phyloP scores from a whole-genome alignment of 495 filamentous ascomycete genomes.

The Penicillium robsamsonii region DNA sequence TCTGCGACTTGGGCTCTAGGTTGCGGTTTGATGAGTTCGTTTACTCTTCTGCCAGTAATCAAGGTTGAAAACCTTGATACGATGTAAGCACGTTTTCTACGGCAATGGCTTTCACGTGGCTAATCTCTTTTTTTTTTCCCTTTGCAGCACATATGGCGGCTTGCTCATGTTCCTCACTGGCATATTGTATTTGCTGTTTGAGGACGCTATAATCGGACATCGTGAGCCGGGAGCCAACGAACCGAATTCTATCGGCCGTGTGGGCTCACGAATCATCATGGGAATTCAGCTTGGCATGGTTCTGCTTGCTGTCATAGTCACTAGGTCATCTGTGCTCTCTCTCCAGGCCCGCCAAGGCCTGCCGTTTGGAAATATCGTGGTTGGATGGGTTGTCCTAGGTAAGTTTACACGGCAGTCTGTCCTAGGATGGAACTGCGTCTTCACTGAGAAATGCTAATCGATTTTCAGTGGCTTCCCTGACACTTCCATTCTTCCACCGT shows the following conservation, averaged over 20 bases:
- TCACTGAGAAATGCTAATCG: slow-evolving; percentile 8
- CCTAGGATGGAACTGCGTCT: not conserved
- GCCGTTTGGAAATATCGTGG: slow-evolving; percentile 82
- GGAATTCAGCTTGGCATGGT: slow-evolving; percentile 75
- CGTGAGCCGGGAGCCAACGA: slow-evolving; percentile 13
- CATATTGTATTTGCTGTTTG: slow-evolving; percentile 76
- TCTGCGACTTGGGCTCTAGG: slow-evolving; percentile 70
- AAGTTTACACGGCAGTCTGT: slow-evolving; percentile 30
- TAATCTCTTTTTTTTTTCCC: not conserved
- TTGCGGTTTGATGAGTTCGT: slow-evolving; percentile 81
- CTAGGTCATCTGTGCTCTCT: slow-evolving; percentile 74
- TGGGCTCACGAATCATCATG: slow-evolving; percentile 54
- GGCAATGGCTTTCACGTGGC: not conserved
- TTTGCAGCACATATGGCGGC: slow-evolving; percentile 69
- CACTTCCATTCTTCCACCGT: slow-evolving; percentile 77
- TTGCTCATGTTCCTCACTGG: slow-evolving; percentile 77
- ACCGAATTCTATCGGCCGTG: slow-evolving; percentile 34
- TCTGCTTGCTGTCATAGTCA: slow-evolving; percentile 79
- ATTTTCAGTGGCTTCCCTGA: slow-evolving; percentile 64
- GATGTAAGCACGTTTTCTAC: slow-evolving; percentile 59
- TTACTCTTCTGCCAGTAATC: slow-evolving; percentile 83
- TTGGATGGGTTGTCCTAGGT: slow-evolving; percentile 85
- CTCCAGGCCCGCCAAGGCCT: slow-evolving; percentile 84
- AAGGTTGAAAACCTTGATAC: slow-evolving; percentile 75
- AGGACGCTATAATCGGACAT: slow-evolving; percentile 60